Percentiles rank a stretch among this genome's conserved stretches.
These are phyloP conservation scores for Citrullus mucosospermus DNA, from an alignment of 306 rosid genomes.

Conservation along the genomic window DNA sequence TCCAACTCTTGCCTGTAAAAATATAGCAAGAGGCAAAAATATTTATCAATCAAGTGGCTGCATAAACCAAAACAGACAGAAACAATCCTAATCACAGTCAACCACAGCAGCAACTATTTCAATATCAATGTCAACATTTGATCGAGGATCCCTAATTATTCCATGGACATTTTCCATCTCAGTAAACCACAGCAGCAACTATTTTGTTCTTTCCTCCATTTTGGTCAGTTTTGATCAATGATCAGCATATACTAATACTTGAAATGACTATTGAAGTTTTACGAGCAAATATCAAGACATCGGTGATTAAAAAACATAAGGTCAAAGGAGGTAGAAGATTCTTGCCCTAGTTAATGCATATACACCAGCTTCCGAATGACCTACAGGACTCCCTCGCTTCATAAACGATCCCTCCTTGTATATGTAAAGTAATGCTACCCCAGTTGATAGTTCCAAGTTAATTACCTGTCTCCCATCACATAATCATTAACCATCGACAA, in stretches of 20 bases:
- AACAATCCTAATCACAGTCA: too few species aligned
- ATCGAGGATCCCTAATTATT: neutral
- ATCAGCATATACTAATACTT: neutral
- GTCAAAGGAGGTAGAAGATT: neutral
- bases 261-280: neutral
- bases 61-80: neutral
- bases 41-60: neutral
- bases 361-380: slow-evolving; percentile 82
- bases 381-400: slow-evolving; percentile 85
- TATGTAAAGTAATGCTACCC: slow-evolving; percentile 95
- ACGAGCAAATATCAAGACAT: neutral
- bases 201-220: neutral
- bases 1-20: slow-evolving; percentile 48
- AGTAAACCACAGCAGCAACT: neutral
- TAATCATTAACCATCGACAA: neutral
- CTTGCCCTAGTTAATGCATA: slow-evolving; percentile 83
- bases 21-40: neutral
- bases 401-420: slow-evolving; percentile 75
- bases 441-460: slow-evolving; percentile 82
- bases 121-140: neutral
- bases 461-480: slow-evolving; percentile 37
- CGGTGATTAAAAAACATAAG: neutral
- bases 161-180: neutral
- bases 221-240: neutral
- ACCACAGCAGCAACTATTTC: too few species aligned